These are phyloP conservation scores for Diutina rugosa DNA, from an alignment of 1,139 yeast genomes.

Conservation along the genomic window DNA sequence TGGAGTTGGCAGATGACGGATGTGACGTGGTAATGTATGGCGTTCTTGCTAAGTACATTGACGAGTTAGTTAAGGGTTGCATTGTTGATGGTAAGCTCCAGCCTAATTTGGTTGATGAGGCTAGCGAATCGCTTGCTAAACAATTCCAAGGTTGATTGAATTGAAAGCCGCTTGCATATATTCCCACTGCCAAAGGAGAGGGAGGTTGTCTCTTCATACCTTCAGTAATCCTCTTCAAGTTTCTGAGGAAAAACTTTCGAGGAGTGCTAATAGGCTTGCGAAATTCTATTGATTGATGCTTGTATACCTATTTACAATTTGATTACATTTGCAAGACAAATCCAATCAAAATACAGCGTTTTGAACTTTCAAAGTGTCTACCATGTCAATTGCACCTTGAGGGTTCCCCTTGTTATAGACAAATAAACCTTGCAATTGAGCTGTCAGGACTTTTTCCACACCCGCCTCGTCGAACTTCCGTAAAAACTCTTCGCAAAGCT, in stretches of 20 bases:
- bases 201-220: too few species aligned
- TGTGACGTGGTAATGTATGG: not conserved
- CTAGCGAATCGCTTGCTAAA: not conserved
- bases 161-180: too few species aligned
- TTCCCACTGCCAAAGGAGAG: too few species aligned
- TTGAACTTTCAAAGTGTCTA: constrained; percentile 25
- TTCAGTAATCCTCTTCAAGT: too few species aligned
- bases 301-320: not conserved
- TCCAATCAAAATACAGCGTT: not conserved
- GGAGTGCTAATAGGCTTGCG: not conserved
- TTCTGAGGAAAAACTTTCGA: not conserved
- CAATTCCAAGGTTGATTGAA: not conserved
- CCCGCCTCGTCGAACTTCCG: constrained; percentile 33
- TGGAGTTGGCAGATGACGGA: not conserved
- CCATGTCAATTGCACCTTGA: constrained; percentile 57
- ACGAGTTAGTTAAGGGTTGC: not conserved
- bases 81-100: not conserved
- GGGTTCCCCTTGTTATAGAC: constrained; percentile 88
- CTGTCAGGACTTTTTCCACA: constrained; percentile 57
- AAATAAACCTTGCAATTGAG: constrained; percentile 90
- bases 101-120: not conserved
- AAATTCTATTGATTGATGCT: not conserved
- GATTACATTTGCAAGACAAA: not conserved
- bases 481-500: constrained; percentile 53
- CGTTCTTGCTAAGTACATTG: not conserved